Evolutionary conservation across 805 yeast genomes (phyloP).

Genomic region (Yamadazyma philogaea): DNA sequence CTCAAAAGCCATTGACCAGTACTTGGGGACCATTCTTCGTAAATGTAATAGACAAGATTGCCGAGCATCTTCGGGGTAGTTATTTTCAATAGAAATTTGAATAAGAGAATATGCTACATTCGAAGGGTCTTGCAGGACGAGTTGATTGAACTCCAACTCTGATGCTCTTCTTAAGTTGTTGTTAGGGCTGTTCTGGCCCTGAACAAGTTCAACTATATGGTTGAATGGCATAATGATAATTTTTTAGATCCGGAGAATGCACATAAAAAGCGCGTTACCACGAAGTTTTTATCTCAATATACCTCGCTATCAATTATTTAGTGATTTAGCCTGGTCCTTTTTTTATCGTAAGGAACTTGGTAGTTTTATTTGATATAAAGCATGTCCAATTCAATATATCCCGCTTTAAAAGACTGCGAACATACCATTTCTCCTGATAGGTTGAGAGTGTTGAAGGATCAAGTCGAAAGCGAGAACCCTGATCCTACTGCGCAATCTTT

Average conservation of each 20-base stretch:
- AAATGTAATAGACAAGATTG: constrained; percentile 67
- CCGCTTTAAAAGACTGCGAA: constrained; percentile 41
- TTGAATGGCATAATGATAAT: neutral
- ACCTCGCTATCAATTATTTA: neutral
- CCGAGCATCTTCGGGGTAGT: constrained; percentile 34
- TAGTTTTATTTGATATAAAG: neutral
- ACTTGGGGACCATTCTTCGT: constrained; percentile 63
- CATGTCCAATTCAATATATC: constrained; percentile 21
- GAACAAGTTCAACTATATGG: constrained; percentile 8
- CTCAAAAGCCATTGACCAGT: constrained; percentile 83
- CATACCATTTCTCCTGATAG: constrained; percentile 70
- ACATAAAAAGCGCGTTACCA: constrained; percentile 4
- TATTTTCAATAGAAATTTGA: constrained; percentile 31
- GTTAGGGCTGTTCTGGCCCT: constrained; percentile 41
- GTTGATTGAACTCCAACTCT: constrained; percentile 46
- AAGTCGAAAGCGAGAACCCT: constrained; percentile 78
- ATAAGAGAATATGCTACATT: constrained; percentile 41
- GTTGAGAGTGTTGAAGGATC: constrained; percentile 69
- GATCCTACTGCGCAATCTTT: constrained; percentile 76
- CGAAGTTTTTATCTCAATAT: neutral
- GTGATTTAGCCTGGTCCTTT: neutral
- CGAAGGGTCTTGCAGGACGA: constrained; percentile 50
- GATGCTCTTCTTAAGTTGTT: constrained; percentile 51
- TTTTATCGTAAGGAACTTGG: neutral
- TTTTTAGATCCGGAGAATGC: neutral